Percentiles rank a stretch among this genome's conserved stretches.
Evolutionary conservation across 2,329 filamentous ascomycete genomes (phyloP).

Genomic region (Colletotrichum abscissum): DNA sequence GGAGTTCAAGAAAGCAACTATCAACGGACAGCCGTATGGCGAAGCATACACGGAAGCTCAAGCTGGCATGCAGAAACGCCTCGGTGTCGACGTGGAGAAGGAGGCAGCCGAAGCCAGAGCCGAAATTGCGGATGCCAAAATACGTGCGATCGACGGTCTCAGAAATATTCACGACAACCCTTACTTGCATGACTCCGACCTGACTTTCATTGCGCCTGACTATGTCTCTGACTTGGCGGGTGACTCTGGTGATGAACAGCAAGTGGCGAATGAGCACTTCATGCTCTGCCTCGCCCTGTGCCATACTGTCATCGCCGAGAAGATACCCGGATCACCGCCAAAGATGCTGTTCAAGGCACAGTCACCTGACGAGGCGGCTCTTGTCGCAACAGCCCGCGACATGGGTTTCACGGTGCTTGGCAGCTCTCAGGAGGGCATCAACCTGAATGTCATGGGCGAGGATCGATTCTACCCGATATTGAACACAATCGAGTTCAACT

Average conservation of each 20-base stretch:
- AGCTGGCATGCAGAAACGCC: conserved; percentile 92
- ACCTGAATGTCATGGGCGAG: conserved; percentile 87
- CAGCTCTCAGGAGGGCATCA: conserved; percentile 81
- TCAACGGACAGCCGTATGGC: conserved; percentile 96
- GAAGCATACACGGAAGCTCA: conserved; percentile 98
- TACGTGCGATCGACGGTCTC: conserved; percentile 77
- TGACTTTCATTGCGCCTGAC: conserved; percentile 93
- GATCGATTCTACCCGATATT: conserved; percentile 88
- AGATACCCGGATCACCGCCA: conserved; percentile 87
- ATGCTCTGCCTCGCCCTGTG: conserved; percentile 97
- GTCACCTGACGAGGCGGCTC: conserved; percentile 93
- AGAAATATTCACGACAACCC: conserved; percentile 87
- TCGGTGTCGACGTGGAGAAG: conserved; percentile 87
- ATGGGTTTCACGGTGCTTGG: conserved; percentile 95
- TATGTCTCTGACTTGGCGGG: conserved; percentile 87
- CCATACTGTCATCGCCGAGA: conserved; percentile 94
- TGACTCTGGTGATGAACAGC: conserved; percentile 80
- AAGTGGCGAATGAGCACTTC: conserved; percentile 83
- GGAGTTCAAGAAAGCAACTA: conserved; percentile 99
- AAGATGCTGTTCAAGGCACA: conserved; percentile 96
- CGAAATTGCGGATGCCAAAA: conserved; percentile 83
- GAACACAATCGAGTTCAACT: conserved; percentile 98
- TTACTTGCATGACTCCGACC: conserved; percentile 87
- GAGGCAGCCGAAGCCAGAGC: conserved; percentile 78
- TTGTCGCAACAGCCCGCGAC: conserved; percentile 94